Evolutionary conservation across 441 rosid species (phyloP).

Genomic region (Croton laevigatus): DNA sequence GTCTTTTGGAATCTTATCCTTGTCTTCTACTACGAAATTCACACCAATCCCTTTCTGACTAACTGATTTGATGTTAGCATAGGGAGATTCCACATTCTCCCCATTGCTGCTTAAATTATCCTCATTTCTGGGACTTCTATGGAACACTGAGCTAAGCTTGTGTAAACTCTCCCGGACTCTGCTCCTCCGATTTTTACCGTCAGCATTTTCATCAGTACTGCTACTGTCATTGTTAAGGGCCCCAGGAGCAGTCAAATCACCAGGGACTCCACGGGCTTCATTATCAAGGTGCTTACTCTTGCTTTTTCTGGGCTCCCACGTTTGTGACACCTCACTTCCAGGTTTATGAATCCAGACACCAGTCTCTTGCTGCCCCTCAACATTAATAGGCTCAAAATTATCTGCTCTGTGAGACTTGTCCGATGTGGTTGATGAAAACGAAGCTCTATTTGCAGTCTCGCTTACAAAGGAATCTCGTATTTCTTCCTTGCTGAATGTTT

Average conservation of each 20-base stretch:
- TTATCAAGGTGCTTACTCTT: slow-evolving; percentile 52
- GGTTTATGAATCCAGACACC: slow-evolving; percentile 92
- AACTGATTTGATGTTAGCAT: slow-evolving; percentile 50
- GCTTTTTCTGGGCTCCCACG: slow-evolving; percentile 88
- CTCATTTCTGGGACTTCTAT: slow-evolving; percentile 46
- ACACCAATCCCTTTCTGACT: slow-evolving; percentile 44
- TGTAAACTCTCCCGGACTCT: slow-evolving; percentile 44
- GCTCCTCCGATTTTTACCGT: slow-evolving; percentile 31
- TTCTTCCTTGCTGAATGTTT: slow-evolving; percentile 42
- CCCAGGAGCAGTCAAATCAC: slow-evolving; percentile 39
- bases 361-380: slow-evolving; percentile 70
- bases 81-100: slow-evolving; percentile 45
- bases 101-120: slow-evolving; percentile 36
- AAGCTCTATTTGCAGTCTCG: slow-evolving; percentile 33
- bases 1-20: slow-evolving; percentile 38
- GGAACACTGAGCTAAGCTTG: slow-evolving; percentile 58
- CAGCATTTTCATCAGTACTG: slow-evolving; percentile 48
- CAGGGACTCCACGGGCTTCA: slow-evolving; percentile 35
- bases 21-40: slow-evolving; percentile 46
- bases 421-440: slow-evolving; percentile 46
- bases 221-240: slow-evolving; percentile 44
- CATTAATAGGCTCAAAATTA: slow-evolving; percentile 68
- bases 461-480: slow-evolving; percentile 38
- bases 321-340: slow-evolving; percentile 70
- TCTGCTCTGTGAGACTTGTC: slow-evolving; percentile 60